Conservation (phyloP, 257 asterid species). For the Solanum sejunctum region DNA sequence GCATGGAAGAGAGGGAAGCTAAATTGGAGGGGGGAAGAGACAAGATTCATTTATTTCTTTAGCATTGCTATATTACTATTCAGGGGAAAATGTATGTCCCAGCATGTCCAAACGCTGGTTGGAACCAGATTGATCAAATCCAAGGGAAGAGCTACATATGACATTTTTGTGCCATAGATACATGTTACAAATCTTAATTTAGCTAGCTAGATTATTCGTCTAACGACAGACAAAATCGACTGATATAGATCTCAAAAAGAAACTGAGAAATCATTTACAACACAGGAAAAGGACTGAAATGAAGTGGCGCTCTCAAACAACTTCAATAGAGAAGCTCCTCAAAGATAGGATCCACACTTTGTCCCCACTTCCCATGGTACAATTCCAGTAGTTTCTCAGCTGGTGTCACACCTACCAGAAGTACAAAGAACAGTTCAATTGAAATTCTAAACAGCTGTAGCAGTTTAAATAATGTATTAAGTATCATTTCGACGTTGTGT, state of each 20-base stretch:
- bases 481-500: not conserved
- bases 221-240: not conserved
- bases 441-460: not conserved
- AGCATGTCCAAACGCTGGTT: not conserved
- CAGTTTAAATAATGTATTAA: not conserved
- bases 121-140: not conserved
- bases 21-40: not conserved
- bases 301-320: not conserved
- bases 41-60: not conserved
- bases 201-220: not conserved
- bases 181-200: not conserved
- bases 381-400: slow-evolving; percentile 82
- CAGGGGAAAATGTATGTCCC: not conserved
- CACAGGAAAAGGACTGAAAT: not conserved
- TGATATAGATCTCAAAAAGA: not conserved
- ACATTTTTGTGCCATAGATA: not conserved
- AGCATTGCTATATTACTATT: not conserved
- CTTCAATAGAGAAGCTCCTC: slow-evolving; percentile 76
- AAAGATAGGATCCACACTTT: slow-evolving; percentile 70
- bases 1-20: not conserved
- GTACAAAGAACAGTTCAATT: not conserved
- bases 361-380: slow-evolving; percentile 93
- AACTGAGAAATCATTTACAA: not conserved
- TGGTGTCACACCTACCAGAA: slow-evolving; percentile 63
- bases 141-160: not conserved